Conservation (phyloP, 768 basidiomycete genomes). For the Gloeopeniophorella convolvens region DNA sequence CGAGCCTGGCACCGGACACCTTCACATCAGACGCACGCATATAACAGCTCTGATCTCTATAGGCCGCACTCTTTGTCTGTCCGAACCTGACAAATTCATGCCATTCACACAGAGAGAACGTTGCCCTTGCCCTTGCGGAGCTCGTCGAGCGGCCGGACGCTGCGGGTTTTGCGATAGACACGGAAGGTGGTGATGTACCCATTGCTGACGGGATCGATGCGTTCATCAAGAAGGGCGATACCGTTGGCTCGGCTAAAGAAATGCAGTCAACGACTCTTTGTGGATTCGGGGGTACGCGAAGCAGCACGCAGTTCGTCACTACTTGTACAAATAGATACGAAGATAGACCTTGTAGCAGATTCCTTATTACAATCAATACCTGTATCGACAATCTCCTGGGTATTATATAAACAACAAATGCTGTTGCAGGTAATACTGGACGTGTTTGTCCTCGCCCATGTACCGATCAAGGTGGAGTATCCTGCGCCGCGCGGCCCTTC, state of each 20-base stretch:
- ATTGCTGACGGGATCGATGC: slow-evolving; percentile 43
- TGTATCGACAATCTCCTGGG: too few species aligned
- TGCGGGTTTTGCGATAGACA: slow-evolving; percentile 50
- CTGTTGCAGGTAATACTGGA: too few species aligned
- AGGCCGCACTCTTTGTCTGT: slow-evolving; percentile 18
- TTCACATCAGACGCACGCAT: slow-evolving; percentile 47
- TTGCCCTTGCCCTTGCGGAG: slow-evolving; percentile 42
- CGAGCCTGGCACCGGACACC: slow-evolving; percentile 44
- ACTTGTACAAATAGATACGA: too few species aligned
- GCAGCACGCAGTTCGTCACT: too few species aligned
- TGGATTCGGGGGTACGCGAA: too few species aligned
- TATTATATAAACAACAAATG: too few species aligned
- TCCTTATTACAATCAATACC: too few species aligned
- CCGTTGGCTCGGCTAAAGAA: slow-evolving; percentile 24
- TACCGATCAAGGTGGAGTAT: background rate
- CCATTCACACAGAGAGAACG: slow-evolving; percentile 59
- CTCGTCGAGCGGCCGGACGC: slow-evolving; percentile 47
- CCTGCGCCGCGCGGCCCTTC: too few species aligned
- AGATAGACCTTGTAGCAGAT: too few species aligned
- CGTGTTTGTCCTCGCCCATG: too few species aligned
- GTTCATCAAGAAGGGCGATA: slow-evolving; percentile 44
- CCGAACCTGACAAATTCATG: background rate
- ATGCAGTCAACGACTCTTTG: too few species aligned
- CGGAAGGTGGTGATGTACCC: slow-evolving; percentile 46
- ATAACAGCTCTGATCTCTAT: slow-evolving; percentile 44